Conservation (phyloP, 495 filamentous ascomycete species). For the Hypoxylon subgilvum region DNA sequence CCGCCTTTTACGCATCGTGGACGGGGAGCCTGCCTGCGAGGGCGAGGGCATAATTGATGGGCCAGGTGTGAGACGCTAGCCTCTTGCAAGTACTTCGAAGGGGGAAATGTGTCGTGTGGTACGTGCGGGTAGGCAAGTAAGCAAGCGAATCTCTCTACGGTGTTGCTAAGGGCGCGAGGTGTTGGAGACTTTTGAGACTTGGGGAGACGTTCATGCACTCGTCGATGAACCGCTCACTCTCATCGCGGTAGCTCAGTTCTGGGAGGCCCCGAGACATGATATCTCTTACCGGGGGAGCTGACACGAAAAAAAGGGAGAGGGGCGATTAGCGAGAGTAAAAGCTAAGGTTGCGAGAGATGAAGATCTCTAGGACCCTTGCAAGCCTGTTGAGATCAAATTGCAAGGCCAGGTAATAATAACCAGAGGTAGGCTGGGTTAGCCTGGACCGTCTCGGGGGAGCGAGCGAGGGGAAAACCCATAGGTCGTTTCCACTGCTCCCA, state of each 20-base stretch:
- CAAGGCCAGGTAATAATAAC: slow-evolving; percentile 33
- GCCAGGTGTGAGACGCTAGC: slow-evolving; percentile 36
- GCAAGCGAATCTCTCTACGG: slow-evolving; percentile 12
- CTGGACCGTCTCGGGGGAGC: no score
- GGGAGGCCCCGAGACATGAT: slow-evolving; percentile 33
- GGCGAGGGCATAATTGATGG: slow-evolving; percentile 24
- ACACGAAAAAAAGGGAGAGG: slow-evolving; percentile 33
- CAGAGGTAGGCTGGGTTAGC: slow-evolving; percentile 31
- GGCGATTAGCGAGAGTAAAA: slow-evolving; percentile 35
- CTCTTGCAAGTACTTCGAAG: slow-evolving; percentile 27
- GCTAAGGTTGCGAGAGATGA: slow-evolving; percentile 37
- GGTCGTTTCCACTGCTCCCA: slow-evolving; percentile 35
- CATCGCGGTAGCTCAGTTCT: slow-evolving; percentile 29
- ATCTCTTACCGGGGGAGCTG: slow-evolving; percentile 31
- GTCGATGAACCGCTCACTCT: slow-evolving; percentile 37
- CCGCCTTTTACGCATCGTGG: slow-evolving; percentile 40
- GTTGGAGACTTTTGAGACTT: neutral
- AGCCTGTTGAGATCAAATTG: slow-evolving; percentile 38
- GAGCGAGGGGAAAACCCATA: slow-evolving; percentile 20
- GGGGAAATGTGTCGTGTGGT: slow-evolving; percentile 19
- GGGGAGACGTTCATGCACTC: slow-evolving; percentile 16
- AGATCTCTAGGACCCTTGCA: slow-evolving; percentile 37
- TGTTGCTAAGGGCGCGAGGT: neutral
- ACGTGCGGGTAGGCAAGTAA: slow-evolving; percentile 30
- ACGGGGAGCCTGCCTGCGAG: slow-evolving; percentile 12